Base-by-base conservation (phyloP, 164 flowering plant genomes). In the Aristolochia californica region DNA sequence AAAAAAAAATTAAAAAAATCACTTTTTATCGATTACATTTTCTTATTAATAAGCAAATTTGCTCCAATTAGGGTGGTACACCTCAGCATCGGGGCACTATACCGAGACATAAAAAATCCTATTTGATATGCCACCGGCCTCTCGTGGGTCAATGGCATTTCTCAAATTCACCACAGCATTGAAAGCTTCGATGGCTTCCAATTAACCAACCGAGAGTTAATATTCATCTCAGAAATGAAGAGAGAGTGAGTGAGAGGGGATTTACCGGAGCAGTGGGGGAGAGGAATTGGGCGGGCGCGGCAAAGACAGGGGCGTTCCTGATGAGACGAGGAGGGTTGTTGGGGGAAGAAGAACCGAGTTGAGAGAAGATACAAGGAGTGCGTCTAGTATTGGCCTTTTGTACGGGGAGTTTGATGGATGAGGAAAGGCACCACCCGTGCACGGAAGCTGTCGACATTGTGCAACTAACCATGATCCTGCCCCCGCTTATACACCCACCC, bases 301-400 rank as follows among this genome's bases (percentile, higher is more conserved):
- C 74, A 53, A 66, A 63, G 21, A 71, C 70, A 0, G 74, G 74
- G 11, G 52, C 47, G 70, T 53, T 60, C 18, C 70, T 66, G 43
- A 67, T 66, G 13, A 71, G 68, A 38, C 62, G 66, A 11, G 69
- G 65, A 48, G 62, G 47, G 34, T 43, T 15, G 27, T 59, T 23
- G 14, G 49, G 16, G 23, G 69, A 60, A 24, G 70, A 24, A 22
- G 65, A 45, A 59, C 20, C 18, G 21, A 45, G 59, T 16, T 18
- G n/a, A 10, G 66, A n/a, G 18, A 47, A 47, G 43, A 62, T 16
- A 17, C 53, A 54, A 48, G 58, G 49, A 30, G 30, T 13, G 20
- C 43, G 18, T 5, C 48, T 54, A 16, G 51, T 20, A 17, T 18
- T 55, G 47, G 15, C 26, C 51, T 59, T 43, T 57, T 51, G 38